These are phyloP conservation scores for Malbranchea zuffiana DNA, from an alignment of 2,329 filamentous ascomycete genomes.

Conservation along the genomic window DNA sequence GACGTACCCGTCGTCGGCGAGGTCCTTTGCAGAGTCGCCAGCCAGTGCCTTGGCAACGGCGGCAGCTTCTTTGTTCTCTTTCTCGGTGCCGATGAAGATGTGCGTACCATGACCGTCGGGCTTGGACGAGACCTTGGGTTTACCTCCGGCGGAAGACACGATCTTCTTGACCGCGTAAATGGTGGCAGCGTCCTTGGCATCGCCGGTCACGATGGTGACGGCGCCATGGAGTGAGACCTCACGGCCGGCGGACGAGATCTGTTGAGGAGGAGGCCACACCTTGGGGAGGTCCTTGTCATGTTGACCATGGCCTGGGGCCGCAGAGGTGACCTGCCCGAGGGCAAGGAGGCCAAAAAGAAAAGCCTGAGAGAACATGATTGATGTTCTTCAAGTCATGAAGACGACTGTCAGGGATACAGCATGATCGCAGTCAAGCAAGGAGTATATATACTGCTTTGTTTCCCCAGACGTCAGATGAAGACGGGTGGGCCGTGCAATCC, in stretches of 20 bases:
- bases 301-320: background rate
- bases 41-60: constrained; percentile 12
- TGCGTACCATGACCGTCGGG: constrained; percentile 11
- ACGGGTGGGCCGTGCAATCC: too few relatives aligned
- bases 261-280: background rate
- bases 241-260: constrained; percentile 1
- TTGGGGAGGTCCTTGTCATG: background rate
- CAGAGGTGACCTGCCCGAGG: background rate
- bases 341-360: background rate
- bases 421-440: too few relatives aligned
- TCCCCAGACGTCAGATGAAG: too few relatives aligned
- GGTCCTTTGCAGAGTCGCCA: constrained; percentile 11
- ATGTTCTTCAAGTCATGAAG: too few relatives aligned
- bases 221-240: constrained; percentile 12
- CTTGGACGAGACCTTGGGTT: constrained; percentile 9
- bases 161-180: constrained; percentile 12
- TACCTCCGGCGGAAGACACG: constrained; percentile 12
- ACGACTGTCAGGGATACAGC: too few relatives aligned
- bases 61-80: constrained; percentile 9
- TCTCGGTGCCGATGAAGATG: constrained; percentile 13
- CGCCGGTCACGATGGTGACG: constrained; percentile 17
- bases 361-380: background rate
- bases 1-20: constrained; percentile 16
- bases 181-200: constrained; percentile 13
- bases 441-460: too few relatives aligned